Base-by-base conservation (phyloP, 805 yeast genomes). In the Hermanozyma aechmeae region DNA sequence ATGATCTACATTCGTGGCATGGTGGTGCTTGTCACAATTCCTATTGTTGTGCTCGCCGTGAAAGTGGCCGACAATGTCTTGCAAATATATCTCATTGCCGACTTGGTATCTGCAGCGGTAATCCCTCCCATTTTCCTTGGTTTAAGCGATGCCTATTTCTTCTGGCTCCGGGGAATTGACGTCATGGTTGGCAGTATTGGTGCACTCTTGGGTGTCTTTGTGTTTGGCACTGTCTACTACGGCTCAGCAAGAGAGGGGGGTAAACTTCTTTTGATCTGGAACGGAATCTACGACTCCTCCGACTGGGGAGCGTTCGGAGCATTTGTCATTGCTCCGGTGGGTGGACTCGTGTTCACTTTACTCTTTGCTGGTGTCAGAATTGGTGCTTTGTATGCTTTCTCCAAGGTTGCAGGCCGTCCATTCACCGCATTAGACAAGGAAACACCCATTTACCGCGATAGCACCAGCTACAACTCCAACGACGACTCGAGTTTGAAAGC, bases 221-320 rank as follows among this genome's bases (percentile, higher is more conserved):
- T 86, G 28, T 86, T 76, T 52, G 97, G 97, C 23, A 65, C 85
- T 2, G 65, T 84, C 29, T 87, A 85, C 59, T 86, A 79, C 49
- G 71, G 65, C 20, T 56, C 60, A 45, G 89, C 94, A 7, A 53
- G 57, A 30, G 82, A 76, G 35, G 96, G 96, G 43, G 96, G 80
- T 12, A 67, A 67, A 37, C 64, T 87, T 29, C 57, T 87, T 29
- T 59, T 87, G 34, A 65, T 87, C 30, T 72, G 78, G 74, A 76
- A 80, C 44, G 96, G 96, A 25, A 58, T 87, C 16, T 87, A 87
- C 46, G 61, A 68, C 37, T 61, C 71, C 5, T 71, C 68, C 28
- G 96, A 87, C 49, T 87, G 96, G 96, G 83, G 93, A 44, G 77
- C 94, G 0, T 87, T 87, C 58, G 96, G 95, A 15, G 95, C 96